phyloP scores from a whole-genome alignment of 1,284 basidiomycete genomes.

The Baeospora myosura region DNA sequence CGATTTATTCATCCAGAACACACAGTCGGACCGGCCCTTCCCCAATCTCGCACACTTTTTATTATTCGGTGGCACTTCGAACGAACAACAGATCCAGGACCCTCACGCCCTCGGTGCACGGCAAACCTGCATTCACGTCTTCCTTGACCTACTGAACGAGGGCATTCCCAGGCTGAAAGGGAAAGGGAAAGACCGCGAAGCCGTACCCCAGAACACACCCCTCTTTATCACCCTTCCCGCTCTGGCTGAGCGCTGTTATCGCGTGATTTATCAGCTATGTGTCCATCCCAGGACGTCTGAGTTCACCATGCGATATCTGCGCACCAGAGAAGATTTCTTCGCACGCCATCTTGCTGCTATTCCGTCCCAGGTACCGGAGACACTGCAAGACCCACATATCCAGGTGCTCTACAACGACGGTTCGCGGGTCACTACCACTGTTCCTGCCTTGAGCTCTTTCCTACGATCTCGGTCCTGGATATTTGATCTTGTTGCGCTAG shows the following conservation, averaged over 20 bases:
- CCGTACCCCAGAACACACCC: conserved; percentile 31
- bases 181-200: conserved; percentile 37
- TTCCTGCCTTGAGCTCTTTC: conserved; percentile 70
- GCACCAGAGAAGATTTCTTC: conserved; percentile 87
- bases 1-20: conserved; percentile 79
- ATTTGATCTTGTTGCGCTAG: conserved; percentile 82
- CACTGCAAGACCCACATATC: conserved; percentile 48
- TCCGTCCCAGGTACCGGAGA: conserved; percentile 52
- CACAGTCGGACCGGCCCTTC: conserved; percentile 53
- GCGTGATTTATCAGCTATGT: conserved; percentile 82
- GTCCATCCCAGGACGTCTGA: conserved; percentile 79
- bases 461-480: conserved; percentile 80
- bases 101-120: conserved; percentile 66
- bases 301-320: conserved; percentile 81
- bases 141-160: conserved; percentile 70
- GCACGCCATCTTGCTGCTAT: conserved; percentile 74
- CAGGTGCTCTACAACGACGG: conserved; percentile 70
- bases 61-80: conserved; percentile 57
- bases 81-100: conserved; percentile 61
- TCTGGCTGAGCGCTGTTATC: conserved; percentile 83
- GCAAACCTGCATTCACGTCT: conserved; percentile 72
- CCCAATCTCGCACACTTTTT: conserved; percentile 90
- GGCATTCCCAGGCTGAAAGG: conserved; percentile 54
- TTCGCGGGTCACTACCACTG: conserved; percentile 66
- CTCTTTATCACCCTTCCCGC: conserved; percentile 67